phyloP scores from a whole-genome alignment of 108 stramenopile genomes.

The Skeletonema costatum region DNA sequence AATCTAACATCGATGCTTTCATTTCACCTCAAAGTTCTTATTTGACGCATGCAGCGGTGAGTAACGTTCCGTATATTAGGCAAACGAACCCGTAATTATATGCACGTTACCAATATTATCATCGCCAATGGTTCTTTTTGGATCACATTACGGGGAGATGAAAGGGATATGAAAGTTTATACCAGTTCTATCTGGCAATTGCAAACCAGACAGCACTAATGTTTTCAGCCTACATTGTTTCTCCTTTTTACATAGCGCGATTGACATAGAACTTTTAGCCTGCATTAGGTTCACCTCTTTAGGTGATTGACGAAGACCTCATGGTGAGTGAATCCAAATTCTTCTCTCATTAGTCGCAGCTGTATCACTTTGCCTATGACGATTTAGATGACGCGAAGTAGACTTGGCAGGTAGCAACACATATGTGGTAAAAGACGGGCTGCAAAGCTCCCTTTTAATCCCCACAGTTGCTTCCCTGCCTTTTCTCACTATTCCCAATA shows the following conservation, averaged over 20 bases:
- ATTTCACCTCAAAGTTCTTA: background rate
- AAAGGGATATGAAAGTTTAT: constrained; percentile 10
- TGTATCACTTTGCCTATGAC: constrained; percentile 26
- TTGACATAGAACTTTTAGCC: background rate
- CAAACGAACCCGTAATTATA: constrained; percentile 24
- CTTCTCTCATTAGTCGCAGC: background rate
- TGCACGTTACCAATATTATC: constrained; percentile 49
- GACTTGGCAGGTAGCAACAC: background rate
- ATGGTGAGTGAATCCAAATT: background rate
- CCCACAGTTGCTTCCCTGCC: constrained; percentile 7
- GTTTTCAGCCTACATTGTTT: constrained; percentile 2
- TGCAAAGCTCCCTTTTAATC: constrained; percentile 37
- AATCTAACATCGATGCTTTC: background rate
- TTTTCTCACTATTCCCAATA: constrained; percentile 10
- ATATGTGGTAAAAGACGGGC: constrained; percentile 24
- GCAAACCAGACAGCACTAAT: constrained; percentile 16
- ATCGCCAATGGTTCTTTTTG: constrained; percentile 27
- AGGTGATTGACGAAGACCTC: background rate
- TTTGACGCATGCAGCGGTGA: background rate
- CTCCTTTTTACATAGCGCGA: background rate
- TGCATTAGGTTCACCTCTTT: background rate
- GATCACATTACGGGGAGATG: constrained; percentile 47
- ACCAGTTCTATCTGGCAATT: constrained; percentile 4
- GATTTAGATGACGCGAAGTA: constrained; percentile 53
- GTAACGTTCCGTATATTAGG: background rate